A percentile compares a stretch with the other conserved stretches of the same genome.
Evolutionary conservation across 306 rosid genomes (phyloP).

Genomic region (Dalbergia cochinchinensis): DNA sequence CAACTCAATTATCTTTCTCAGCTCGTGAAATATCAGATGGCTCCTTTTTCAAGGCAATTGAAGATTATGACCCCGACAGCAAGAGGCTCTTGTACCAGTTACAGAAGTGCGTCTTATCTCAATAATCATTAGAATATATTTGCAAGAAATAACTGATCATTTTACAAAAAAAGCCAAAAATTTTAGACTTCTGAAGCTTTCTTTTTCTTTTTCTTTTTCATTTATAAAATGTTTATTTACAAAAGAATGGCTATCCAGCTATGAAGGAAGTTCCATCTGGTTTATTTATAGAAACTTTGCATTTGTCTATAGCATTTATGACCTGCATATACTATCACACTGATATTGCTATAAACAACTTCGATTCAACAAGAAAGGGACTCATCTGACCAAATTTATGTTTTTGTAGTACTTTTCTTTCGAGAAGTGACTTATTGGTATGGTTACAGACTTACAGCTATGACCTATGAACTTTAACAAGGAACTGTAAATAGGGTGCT

Average conservation of each 20-base stretch:
- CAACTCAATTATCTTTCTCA: constrained; percentile 93
- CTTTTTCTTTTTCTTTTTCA: not conserved
- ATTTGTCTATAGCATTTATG: not conserved
- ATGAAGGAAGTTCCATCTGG: constrained; percentile 23
- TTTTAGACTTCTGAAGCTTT: constrained; percentile 24
- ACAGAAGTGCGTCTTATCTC: constrained; percentile 69
- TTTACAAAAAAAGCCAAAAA: constrained; percentile 35
- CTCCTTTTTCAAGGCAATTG: constrained; percentile 91
- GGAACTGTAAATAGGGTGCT: not conserved
- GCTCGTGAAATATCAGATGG: constrained; percentile 98
- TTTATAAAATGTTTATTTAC: not conserved
- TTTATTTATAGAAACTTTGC: not conserved
- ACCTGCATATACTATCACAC: not conserved
- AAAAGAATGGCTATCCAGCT: constrained; percentile 27
- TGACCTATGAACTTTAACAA: constrained; percentile 22
- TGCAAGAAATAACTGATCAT: constrained; percentile 39
- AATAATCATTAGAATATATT: constrained; percentile 26
- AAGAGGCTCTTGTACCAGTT: constrained; percentile 82
- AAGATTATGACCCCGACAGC: constrained; percentile 93
- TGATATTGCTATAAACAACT: constrained; percentile 19
- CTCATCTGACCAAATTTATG: constrained; percentile 20
- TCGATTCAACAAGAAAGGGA: constrained; percentile 6
- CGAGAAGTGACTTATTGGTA: constrained; percentile 3
- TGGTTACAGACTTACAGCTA: constrained; percentile 12
- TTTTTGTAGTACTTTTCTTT: constrained; percentile 10